Evolutionary conservation across 2,329 filamentous ascomycete species (phyloP), one percentile per base, ranked within the genome.

Genomic region (Sclerotinia subarctica): DNA sequence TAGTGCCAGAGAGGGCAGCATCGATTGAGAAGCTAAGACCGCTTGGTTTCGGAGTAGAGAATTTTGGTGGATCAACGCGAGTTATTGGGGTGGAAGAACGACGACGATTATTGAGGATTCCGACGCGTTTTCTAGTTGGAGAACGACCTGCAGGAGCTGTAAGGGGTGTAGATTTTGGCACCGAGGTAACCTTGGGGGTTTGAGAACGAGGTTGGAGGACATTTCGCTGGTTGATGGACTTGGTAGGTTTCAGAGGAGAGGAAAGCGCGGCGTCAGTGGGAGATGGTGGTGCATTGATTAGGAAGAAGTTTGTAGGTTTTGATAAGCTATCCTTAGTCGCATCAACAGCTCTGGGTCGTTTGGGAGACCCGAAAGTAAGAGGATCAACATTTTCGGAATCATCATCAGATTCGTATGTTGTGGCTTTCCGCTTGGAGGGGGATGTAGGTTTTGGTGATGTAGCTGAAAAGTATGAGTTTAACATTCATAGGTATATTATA

Each of bases 141-240:
- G 92, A 95, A 70, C 93, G 91, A 59, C 93, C 91, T 73, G 91
- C 91, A 52, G 90, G 90, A n/a, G 90, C 87, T 58, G 87, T 83
- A 24, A 86, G 80, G 17, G 88, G 84, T 19, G 85, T 81, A 0
- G 86, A 82, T 71, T 82, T 82, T 70, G 81, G 73, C 69, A 80
- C 76, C 67, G 73, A 15, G 35, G 69, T 81, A 68, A 84, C 73
- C 73, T 80, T 85, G 72, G 76, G 66, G 78, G 64, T 80, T 21
- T 84, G 85, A 5, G 85, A 86, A 74, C 82, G 85, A 69, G 85
- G 81, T 70, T 85, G 81, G 67, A 87, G 79, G 29, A 84, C 77
- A 59, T 78, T 76, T 54, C 84, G 73, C 29, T 67, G 71, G 2
- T 69, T 66, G 29, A 69, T 49, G 8, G 68, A 72, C 8, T 71